phyloP scores from a whole-genome alignment of 2,329 filamentous ascomycete species.

The Colletotrichum cuscutae region DNA sequence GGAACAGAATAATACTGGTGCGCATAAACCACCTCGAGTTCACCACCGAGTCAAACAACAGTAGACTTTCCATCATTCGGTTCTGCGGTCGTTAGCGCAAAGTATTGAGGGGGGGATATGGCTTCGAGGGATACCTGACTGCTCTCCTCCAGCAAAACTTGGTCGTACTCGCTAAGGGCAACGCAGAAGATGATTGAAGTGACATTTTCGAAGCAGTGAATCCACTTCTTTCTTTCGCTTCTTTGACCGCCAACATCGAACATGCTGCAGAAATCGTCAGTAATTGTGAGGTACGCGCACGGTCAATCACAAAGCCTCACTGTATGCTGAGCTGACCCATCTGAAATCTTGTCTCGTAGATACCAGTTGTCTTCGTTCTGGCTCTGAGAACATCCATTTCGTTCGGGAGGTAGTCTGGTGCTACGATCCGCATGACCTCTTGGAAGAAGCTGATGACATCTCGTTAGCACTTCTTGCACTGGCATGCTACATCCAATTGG shows the following conservation, averaged over 20 bases:
- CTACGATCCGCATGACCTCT: constrained; percentile 86
- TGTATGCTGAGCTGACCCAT: constrained; percentile 99
- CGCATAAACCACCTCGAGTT: constrained; percentile 99
- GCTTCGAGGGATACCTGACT: constrained; percentile 77
- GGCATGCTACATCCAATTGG: not conserved
- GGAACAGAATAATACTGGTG: constrained; percentile 97
- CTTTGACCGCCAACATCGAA: constrained; percentile 98
- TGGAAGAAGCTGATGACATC: constrained; percentile 83
- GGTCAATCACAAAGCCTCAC: constrained; percentile 64
- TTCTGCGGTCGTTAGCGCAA: constrained; percentile 68
- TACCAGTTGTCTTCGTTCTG: constrained; percentile 97
- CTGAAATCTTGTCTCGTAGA: constrained; percentile 97
- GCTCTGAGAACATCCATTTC: constrained; percentile 96
- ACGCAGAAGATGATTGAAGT: constrained; percentile 99
- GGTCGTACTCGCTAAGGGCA: constrained; percentile 97
- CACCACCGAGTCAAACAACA: constrained; percentile 97
- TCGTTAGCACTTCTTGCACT: constrained; percentile 37
- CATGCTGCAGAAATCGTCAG: constrained; percentile 74
- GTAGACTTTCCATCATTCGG: constrained; percentile 98
- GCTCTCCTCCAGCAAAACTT: constrained; percentile 95
- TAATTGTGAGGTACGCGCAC: not conserved
- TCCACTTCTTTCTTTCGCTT: constrained; percentile 99
- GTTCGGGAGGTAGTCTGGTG: constrained; percentile 86
- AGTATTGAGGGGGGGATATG: too few relatives aligned
- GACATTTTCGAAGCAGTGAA: constrained; percentile 99